Evolutionary conservation across 2,329 filamentous ascomycete genomes (phyloP).

Genomic region (Cladosporium austrohemisphaericum): DNA sequence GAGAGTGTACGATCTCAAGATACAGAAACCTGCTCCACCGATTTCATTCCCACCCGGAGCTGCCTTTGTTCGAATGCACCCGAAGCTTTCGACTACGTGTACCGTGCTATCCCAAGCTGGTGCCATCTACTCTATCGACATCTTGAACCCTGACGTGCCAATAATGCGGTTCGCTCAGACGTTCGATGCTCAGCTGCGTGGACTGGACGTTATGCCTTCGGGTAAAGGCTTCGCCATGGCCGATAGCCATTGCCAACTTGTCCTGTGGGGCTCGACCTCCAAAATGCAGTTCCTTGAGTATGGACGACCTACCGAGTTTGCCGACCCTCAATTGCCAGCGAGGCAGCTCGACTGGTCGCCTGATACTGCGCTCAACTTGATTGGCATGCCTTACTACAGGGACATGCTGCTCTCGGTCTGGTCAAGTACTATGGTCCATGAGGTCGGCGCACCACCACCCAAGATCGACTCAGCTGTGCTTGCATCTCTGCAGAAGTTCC

Average conservation of each 20-base stretch:
- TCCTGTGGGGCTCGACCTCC: constrained; percentile 81
- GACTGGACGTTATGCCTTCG: constrained; percentile 82
- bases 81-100: constrained; percentile 88
- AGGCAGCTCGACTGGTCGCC: constrained; percentile 41
- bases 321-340: constrained; percentile 59
- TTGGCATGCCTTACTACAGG: constrained; percentile 92
- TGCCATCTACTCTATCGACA: constrained; percentile 91
- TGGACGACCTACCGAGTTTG: constrained; percentile 72
- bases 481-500: constrained; percentile 63
- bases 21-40: constrained; percentile 78
- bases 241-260: constrained; percentile 73
- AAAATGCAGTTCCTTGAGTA: constrained; percentile 86
- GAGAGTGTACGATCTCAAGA: constrained; percentile 94
- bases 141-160: constrained; percentile 88
- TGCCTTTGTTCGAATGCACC: constrained; percentile 94
- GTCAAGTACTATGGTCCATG: constrained; percentile 78
- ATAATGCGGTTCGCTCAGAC: constrained; percentile 81
- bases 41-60: constrained; percentile 90
- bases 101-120: constrained; percentile 90
- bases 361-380: constrained; percentile 74
- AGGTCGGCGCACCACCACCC: constrained; percentile 76
- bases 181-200: constrained; percentile 64
- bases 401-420: constrained; percentile 84
- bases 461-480: constrained; percentile 71
- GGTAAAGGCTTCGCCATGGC: constrained; percentile 80